Base-by-base conservation (phyloP, 441 rosid species). In the Adansonia madagascariensis region DNA sequence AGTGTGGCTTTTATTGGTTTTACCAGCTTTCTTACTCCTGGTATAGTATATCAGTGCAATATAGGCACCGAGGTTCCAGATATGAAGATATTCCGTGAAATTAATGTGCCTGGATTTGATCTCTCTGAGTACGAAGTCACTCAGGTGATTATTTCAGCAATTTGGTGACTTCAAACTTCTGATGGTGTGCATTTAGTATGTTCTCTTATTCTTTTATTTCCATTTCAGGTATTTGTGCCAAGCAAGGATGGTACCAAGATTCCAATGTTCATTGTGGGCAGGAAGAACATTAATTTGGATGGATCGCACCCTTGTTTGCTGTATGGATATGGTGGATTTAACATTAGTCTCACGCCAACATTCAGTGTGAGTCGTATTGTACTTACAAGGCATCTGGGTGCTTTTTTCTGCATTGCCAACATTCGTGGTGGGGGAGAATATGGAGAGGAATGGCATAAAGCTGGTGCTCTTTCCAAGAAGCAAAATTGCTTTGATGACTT, bases 391-490 rank as follows among this genome's bases (percentile, higher is more conserved):
- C 91, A 96, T 83, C 84, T 96, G 5, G 98, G 97, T 75, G 92
- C 84, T 77, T 91, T 94, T 72, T 84, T 62, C 82, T 94, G 98
- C 86, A 71, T 94, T 77, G 98, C 98, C 35, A 96, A 96, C 79
- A 89, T 92, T 55, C 94, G 99, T 1, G 99, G 99, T 62, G 99
- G 99, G 44, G 98, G 99, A 67, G 99, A 94, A 84, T 94, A 96
- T 63, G 99, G 98, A 62, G 97, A 94, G 87, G 95, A 92, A 87
- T 94, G 98, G 99, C 98, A 94, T 84, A 90, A 94, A 83, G 97
- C 93, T 2, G 99, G 98, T 60, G 76, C 97, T 20, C 94, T 94
- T 73, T 88, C 84, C 7, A 91, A 85, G 46, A 96, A 94, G 77
- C 99, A 96, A 87, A 96, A 91, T 79, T 89, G 92, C 84, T 92